These are phyloP conservation scores for Teratosphaeria pseudoeucalypti DNA, from an alignment of 2,329 filamentous ascomycete species.

Conservation along the genomic window DNA sequence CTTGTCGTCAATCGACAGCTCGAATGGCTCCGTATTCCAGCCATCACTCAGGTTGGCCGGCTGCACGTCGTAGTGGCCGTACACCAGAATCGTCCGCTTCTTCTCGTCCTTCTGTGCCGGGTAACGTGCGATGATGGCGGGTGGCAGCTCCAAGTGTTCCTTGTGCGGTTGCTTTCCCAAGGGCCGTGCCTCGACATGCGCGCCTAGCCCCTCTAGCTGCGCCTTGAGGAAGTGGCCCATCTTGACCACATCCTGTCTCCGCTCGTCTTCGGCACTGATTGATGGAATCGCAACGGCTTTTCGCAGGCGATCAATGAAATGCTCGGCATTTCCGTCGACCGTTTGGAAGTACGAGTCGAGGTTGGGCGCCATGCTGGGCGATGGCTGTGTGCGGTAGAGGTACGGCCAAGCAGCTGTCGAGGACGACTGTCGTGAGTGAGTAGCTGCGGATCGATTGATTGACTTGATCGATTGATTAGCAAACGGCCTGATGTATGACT, in stretches of 20 bases:
- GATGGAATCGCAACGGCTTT: conserved; percentile 95
- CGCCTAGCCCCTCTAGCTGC: conserved; percentile 75
- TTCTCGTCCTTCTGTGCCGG: conserved; percentile 65
- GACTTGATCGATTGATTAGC: not conserved
- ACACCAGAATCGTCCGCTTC: conserved; percentile 92
- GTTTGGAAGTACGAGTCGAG: conserved; percentile 89
- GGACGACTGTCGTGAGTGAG: not conserved
- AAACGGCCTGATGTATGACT: not conserved
- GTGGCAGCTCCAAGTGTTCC: conserved; percentile 82
- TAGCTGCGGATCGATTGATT: not conserved
- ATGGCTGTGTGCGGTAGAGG: conserved; percentile 29
- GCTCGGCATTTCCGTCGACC: conserved; percentile 67
- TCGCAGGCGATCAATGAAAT: conserved; percentile 82
- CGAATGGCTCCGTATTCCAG: conserved; percentile 92
- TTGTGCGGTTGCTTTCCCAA: conserved; percentile 88
- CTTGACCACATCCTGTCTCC: conserved; percentile 82
- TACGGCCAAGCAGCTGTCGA: conserved; percentile 32
- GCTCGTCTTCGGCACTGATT: conserved; percentile 80
- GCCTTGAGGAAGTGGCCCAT: conserved; percentile 87
- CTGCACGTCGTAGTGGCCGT: conserved; percentile 98
- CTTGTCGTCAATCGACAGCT: conserved; percentile 76
- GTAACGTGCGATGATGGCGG: conserved; percentile 84
- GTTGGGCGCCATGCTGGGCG: conserved; percentile 65
- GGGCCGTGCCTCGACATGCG: conserved; percentile 73
- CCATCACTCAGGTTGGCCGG: conserved; percentile 87